Evolutionary conservation across 108 stramenopile species (phyloP).

Genomic region (Skeletonema potamos): DNA sequence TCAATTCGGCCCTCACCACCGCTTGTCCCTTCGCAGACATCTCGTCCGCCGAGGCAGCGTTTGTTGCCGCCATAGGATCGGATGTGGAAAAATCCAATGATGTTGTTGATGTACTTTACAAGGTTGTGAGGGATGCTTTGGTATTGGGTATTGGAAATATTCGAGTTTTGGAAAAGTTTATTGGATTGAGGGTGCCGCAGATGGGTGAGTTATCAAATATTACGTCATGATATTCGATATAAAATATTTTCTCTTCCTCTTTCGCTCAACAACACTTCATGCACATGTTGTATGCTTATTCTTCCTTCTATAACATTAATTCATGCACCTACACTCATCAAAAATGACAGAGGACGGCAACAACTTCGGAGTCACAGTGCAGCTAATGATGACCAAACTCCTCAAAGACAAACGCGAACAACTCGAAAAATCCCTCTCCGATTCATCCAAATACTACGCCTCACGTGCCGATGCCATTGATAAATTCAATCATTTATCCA

Average conservation of each 20-base stretch:
- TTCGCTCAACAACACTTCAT: too few relatives aligned
- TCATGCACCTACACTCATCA: background rate
- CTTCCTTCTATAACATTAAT: background rate
- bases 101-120: conserved; percentile 36
- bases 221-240: too few relatives aligned
- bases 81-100: conserved; percentile 24
- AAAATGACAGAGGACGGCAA: conserved; percentile 64
- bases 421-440: conserved; percentile 38
- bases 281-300: background rate
- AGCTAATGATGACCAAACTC: conserved; percentile 59
- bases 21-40: conserved; percentile 9
- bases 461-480: conserved; percentile 59
- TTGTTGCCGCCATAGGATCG: conserved; percentile 15
- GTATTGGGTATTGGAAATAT: conserved; percentile 20
- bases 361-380: conserved; percentile 81
- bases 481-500: conserved; percentile 51
- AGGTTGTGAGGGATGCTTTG: conserved; percentile 22
- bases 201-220: conserved; percentile 55
- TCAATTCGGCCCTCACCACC: conserved; percentile 27
- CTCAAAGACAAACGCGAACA: conserved; percentile 47
- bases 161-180: conserved; percentile 35
- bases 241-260: background rate
- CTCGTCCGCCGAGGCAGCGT: conserved; percentile 28
- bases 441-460: conserved; percentile 61
- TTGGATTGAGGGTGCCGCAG: conserved; percentile 39